Base-by-base conservation (phyloP, 106 monocot species). In the Gastrodia elata region DNA sequence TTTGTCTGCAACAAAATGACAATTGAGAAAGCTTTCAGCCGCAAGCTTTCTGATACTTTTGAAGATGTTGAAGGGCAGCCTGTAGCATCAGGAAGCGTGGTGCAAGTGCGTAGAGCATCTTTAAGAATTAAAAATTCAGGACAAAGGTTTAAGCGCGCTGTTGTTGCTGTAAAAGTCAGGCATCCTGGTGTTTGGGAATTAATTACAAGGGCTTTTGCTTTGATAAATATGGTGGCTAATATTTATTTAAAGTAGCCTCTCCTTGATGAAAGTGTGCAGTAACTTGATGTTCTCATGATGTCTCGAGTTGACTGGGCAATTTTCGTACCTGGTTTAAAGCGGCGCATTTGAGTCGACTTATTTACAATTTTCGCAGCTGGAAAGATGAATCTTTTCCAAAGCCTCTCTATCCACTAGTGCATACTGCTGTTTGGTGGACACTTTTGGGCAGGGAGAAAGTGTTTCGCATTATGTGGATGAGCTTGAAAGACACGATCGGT, bases 211-310 rank as follows among this genome's bases (percentile, higher is more conserved):
- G 86, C 86, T 59, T 90, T 90, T 68, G 64, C 58, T 57, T 86
- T 90, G 39, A 84, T 90, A 64, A 90, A 86, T 82, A 38, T 84
- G 6, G 82, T 80, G 10, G 86, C 86, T 10, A 86, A 84, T 68
- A 2, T 75, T 70, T 82, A 82, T 27, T 76, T 90, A 71, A 86
- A 73, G 2, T 90, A 86, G 90, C 68, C 86, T 71, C 84, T 86
- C 38, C 80, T 86, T 27, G 90, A 90, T 71, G 90, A 90, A 74
- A 90, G 86, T 71, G 84, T 86, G n/a, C 82, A 74, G 18, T 86
- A 90, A 57, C 86, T 90, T 82, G 82, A 80, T 65, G 84, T 86
- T 74, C 86, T 84, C 57, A 90, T 90, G 90, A 86, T 90, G 86
- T 82, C 90, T 5, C 90, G 86, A 80, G 86, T 90, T 37, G 90